Evolutionary conservation across 2,329 filamentous ascomycete genomes (phyloP), one percentile per base, ranked within the genome.

Genomic region (Dactylellina parvicollis): DNA sequence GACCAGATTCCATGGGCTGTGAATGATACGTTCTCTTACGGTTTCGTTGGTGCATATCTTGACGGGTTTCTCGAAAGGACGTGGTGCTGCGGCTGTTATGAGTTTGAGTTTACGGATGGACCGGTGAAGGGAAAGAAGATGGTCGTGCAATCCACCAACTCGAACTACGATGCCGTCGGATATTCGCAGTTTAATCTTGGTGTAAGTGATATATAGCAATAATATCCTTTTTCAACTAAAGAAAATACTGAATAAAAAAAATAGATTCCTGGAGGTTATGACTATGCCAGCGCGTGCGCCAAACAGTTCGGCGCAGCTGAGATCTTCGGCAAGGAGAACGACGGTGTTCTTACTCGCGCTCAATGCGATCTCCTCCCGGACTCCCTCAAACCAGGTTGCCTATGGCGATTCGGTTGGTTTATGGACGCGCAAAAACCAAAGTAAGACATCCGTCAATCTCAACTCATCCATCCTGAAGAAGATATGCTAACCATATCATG

Each of bases 51-150:
- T n/a, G 87, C 86, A 9, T 83, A 81, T 50, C 82, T 90, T 75
- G 78, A 79, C 1, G 86, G 86, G 16, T 83, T 84, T 42, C 84
- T 82, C 1, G 88, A 90, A 79, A 81, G 82, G 0, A 83, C 80
- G 12, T 89, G 87, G 86, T 90, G 88, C 81, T 90, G 88, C 78
- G 85, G 84, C 42, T 89, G 87, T 79, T 89, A 88, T 77, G 82
- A 86, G 79, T 79, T 88, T 64, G 86, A 85, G 12, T 88, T 88
- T 78, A 87, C 85, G 10, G 70, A 75, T 61, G 72, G 66, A 7
- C 38, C 74, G 2, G 82, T 86, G 16, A 80, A 81, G 24, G 87
- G 87, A 57, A 89, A 89, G 81, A 85, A 82, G 72, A 87, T 89
- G 85, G 82, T 89, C 57, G 84, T 89, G 14, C 87, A 89, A 78